These are phyloP conservation scores for Cucurbita maxima DNA, from an alignment of 306 rosid genomes.

Conservation along the genomic window DNA sequence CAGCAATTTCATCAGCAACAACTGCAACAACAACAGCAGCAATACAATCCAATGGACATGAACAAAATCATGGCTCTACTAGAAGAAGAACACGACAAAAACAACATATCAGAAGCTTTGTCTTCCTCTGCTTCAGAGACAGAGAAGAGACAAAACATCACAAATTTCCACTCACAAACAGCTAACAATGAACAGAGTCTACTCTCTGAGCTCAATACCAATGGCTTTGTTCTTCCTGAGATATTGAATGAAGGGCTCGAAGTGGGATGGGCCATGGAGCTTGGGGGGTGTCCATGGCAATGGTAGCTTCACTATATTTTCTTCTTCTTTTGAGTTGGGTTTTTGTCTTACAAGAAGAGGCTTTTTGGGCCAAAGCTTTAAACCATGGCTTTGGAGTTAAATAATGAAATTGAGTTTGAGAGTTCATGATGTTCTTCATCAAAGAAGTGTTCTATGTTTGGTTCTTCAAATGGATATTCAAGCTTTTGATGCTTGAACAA, in stretches of 20 bases:
- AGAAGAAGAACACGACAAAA: slow-evolving; percentile 43
- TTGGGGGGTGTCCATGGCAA: slow-evolving; percentile 51
- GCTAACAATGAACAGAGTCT: slow-evolving; percentile 28
- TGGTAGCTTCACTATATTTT: slow-evolving; percentile 19
- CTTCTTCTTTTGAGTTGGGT: neutral
- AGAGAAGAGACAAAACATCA: slow-evolving; percentile 27
- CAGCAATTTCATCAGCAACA: slow-evolving; percentile 51
- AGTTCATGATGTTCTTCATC: neutral
- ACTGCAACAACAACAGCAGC: slow-evolving; percentile 17
- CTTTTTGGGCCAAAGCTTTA: neutral
- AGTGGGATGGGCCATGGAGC: slow-evolving; percentile 71
- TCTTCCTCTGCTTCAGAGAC: slow-evolving; percentile 22
- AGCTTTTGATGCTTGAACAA: neutral
- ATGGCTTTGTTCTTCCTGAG: slow-evolving; percentile 27
- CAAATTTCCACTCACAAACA: slow-evolving; percentile 21
- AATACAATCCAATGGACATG: slow-evolving; percentile 35
- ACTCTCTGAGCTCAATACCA: slow-evolving; percentile 27
- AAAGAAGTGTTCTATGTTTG: neutral
- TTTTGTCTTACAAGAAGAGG: neutral
- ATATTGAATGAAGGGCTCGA: slow-evolving; percentile 22
- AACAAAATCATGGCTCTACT: slow-evolving; percentile 40
- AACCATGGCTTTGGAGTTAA: neutral
- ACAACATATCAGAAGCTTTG: neutral
- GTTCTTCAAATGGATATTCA: neutral
- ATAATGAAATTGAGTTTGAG: neutral